Evolutionary conservation across 805 yeast genomes (phyloP).

Genomic region (Pichia californica): DNA sequence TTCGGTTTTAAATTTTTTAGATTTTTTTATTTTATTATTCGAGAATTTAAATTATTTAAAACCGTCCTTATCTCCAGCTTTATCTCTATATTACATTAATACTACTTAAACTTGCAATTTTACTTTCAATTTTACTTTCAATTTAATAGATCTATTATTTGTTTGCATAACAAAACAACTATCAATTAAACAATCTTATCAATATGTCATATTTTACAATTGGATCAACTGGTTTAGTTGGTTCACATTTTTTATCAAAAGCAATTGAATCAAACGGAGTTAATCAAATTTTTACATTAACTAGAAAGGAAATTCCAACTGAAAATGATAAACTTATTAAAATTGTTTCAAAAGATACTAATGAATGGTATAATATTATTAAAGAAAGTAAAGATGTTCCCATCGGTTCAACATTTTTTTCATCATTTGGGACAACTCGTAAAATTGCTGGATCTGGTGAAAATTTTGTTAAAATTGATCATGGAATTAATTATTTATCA

Average conservation of each 20-base stretch:
- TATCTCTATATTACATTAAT: too few species aligned
- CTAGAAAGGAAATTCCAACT: slow-evolving; percentile 38
- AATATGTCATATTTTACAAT: slow-evolving; percentile 34
- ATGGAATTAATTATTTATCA: slow-evolving; percentile 59
- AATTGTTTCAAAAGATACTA: slow-evolving; percentile 39
- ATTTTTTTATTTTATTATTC: too few species aligned
- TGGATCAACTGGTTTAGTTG: slow-evolving; percentile 81
- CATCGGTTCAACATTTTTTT: slow-evolving; percentile 41
- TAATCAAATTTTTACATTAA: slow-evolving; percentile 39
- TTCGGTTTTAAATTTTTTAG: too few species aligned
- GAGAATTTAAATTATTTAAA: too few species aligned
- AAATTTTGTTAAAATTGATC: slow-evolving; percentile 64
- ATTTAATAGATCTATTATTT: too few species aligned
- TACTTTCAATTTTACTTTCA: too few species aligned
- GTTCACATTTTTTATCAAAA: slow-evolving; percentile 45
- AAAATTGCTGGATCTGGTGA: slow-evolving; percentile 68
- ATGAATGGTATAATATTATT: slow-evolving; percentile 41
- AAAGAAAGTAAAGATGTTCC: slow-evolving; percentile 22
- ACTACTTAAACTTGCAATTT: too few species aligned
- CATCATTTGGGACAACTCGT: slow-evolving; percentile 72
- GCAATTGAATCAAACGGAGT: slow-evolving; percentile 34
- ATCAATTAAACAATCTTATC: too few species aligned
- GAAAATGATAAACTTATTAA: slow-evolving; percentile 24
- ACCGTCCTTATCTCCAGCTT: too few species aligned
- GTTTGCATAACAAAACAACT: too few species aligned